Percentiles rank a stretch among this genome's conserved stretches.
Evolutionary conservation across 2,329 filamentous ascomycete genomes (phyloP).

Genomic region (Lecanoromycetidae sp.): DNA sequence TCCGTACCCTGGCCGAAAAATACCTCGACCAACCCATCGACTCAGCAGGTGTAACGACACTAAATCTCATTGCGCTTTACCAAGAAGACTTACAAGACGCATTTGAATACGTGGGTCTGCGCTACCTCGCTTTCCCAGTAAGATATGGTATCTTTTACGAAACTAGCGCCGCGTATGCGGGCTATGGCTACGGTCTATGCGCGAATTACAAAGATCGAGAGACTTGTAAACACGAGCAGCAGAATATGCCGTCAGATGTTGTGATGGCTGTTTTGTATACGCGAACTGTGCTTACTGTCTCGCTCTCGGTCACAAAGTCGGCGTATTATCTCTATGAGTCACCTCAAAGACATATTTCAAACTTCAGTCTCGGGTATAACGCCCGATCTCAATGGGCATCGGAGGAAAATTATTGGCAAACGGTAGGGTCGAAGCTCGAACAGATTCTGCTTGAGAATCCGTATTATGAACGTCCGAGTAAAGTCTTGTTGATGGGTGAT

Average conservation of each 20-base stretch:
- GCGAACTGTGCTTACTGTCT: conserved; percentile 1
- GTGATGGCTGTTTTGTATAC: conserved; percentile 15
- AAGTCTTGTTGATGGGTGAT: conserved; percentile 11
- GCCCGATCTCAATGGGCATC: neutral
- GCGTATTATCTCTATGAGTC: conserved; percentile 11
- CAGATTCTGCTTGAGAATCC: conserved; percentile 3
- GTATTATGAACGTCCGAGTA: neutral
- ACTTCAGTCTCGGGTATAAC: neutral
- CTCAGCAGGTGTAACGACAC: conserved; percentile 1
- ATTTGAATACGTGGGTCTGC: conserved; percentile 7
- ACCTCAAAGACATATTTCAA: neutral
- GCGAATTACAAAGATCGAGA: conserved; percentile 2
- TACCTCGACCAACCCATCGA: neutral
- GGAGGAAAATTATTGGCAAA: conserved; percentile 5
- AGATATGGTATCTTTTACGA: conserved; percentile 2
- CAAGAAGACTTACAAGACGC: conserved; percentile 12
- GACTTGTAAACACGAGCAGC: conserved; percentile 3
- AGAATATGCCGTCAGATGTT: conserved; percentile 1
- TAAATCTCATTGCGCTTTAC: conserved; percentile 13
- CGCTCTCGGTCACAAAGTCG: neutral
- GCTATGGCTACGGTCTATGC: conserved; percentile 13
- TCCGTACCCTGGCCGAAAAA: neutral
- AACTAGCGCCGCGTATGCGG: conserved; percentile 12
- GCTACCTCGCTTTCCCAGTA: conserved; percentile 3
- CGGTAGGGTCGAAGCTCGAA: neutral